These are phyloP conservation scores for Malus fusca DNA, from an alignment of 306 rosid genomes.

Conservation along the genomic window DNA sequence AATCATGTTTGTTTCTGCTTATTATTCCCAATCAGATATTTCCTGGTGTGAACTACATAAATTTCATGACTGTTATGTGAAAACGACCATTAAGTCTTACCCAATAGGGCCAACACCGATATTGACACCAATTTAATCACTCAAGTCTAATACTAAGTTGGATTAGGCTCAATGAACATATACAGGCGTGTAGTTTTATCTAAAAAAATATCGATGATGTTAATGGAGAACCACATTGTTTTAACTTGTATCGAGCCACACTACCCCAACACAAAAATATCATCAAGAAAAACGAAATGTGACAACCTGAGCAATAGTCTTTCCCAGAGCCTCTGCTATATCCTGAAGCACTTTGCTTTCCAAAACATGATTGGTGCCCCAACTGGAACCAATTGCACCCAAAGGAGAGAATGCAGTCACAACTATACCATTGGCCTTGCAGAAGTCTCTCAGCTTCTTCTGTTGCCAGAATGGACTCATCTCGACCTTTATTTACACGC, in stretches of 20 bases:
- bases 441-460: conserved; percentile 41
- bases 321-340: conserved; percentile 37
- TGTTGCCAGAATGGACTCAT: conserved; percentile 66
- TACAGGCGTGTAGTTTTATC: neutral
- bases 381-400: conserved; percentile 42
- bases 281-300: neutral
- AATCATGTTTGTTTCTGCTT: neutral
- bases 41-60: no score
- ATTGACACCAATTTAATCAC: neutral
- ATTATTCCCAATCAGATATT: neutral
- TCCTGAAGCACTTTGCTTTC: conserved; percentile 40
- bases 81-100: no score
- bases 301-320: conserved; percentile 39
- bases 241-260: neutral
- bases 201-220: no score
- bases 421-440: conserved; percentile 36
- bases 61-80: no score
- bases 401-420: conserved; percentile 54
- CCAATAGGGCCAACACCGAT: no score
- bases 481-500: conserved; percentile 36
- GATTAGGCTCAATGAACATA: neutral
- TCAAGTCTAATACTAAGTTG: neutral
- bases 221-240: no score
- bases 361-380: conserved; percentile 44
- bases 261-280: neutral